Conservation (phyloP, 805 yeast species). For the Yamadazyma philogaea region DNA sequence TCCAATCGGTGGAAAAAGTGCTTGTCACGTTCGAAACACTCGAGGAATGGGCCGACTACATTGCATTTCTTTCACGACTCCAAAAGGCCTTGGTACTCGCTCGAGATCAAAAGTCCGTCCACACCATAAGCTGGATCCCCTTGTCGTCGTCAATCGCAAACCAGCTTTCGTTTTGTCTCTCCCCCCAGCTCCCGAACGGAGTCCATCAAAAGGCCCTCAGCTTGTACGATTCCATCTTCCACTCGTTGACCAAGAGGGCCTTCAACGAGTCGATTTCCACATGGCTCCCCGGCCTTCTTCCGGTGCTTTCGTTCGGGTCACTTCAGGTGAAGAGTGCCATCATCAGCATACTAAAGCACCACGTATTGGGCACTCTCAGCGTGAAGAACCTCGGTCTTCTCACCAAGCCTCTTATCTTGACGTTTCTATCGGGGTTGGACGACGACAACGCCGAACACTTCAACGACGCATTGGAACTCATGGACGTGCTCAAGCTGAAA, state of each 20-base stretch:
- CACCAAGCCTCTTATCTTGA: constrained; percentile 66
- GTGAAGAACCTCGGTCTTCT: constrained; percentile 46
- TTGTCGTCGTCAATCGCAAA: constrained; percentile 62
- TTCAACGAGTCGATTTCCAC: constrained; percentile 55
- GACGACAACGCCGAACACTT: constrained; percentile 89
- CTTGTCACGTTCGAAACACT: constrained; percentile 55
- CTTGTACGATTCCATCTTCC: constrained; percentile 69
- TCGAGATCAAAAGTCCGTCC: constrained; percentile 19
- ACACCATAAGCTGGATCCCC: constrained; percentile 56
- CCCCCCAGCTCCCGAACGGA: constrained; percentile 86
- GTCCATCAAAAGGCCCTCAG: constrained; percentile 88
- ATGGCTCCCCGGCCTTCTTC: constrained; percentile 94
- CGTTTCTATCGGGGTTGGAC: constrained; percentile 84
- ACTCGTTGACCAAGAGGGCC: constrained; percentile 52
- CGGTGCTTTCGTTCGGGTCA: constrained; percentile 83
- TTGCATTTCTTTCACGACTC: constrained; percentile 78
- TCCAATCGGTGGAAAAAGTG: constrained; percentile 14
- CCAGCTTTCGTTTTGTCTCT: constrained; percentile 72
- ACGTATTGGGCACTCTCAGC: constrained; percentile 47
- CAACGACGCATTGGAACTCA: constrained; percentile 52
- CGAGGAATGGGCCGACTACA: constrained; percentile 98
- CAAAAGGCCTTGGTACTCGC: constrained; percentile 58
- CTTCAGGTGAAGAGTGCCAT: constrained; percentile 82
- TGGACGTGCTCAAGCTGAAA: constrained; percentile 57
- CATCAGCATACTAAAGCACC: constrained; percentile 56